A percentile compares a stretch with the other conserved stretches of the same genome.
phyloP scores from a whole-genome alignment of 345 rosid genomes.

The Stellera chamaejasme region DNA sequence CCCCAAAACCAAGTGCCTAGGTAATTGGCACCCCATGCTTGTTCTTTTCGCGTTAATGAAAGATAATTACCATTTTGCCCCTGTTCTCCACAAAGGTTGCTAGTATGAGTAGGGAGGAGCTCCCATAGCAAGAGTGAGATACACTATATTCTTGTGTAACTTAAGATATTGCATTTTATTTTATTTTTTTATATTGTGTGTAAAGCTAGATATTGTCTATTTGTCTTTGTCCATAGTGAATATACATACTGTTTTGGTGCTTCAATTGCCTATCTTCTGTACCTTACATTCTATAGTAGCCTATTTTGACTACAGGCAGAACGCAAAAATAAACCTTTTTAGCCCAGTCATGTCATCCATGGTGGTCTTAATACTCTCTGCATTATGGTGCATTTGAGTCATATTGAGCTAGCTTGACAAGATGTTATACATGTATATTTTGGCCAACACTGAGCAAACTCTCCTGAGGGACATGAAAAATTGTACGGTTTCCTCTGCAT shows the following conservation, averaged over 20 bases:
- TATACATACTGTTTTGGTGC: slow-evolving; percentile 11
- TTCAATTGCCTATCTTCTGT: background rate
- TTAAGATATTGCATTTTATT: slow-evolving; percentile 4
- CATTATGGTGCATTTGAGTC: too few relatives aligned
- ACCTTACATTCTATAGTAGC: too few relatives aligned
- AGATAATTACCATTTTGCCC: background rate
- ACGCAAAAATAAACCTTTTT: too few relatives aligned
- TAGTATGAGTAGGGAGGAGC: slow-evolving; percentile 11
- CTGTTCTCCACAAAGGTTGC: slow-evolving; percentile 1
- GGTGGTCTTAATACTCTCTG: too few relatives aligned
- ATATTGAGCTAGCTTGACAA: background rate
- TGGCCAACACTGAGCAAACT: slow-evolving; percentile 60
- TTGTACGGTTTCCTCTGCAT: slow-evolving; percentile 57
- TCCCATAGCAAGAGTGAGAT: slow-evolving; percentile 13
- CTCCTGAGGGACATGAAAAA: slow-evolving; percentile 63
- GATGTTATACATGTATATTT: slow-evolving; percentile 39
- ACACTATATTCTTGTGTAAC: slow-evolving; percentile 7
- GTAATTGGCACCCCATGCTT: slow-evolving; percentile 15
- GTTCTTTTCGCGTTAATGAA: background rate
- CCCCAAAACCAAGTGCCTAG: slow-evolving; percentile 16
- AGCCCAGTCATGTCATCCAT: too few relatives aligned
- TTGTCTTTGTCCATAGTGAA: slow-evolving; percentile 14
- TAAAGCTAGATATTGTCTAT: slow-evolving; percentile 17
- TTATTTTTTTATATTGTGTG: too few relatives aligned
- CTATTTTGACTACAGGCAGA: too few relatives aligned